Evolutionary conservation across 805 yeast species (phyloP).

Genomic region (Yarrowia deformans): DNA sequence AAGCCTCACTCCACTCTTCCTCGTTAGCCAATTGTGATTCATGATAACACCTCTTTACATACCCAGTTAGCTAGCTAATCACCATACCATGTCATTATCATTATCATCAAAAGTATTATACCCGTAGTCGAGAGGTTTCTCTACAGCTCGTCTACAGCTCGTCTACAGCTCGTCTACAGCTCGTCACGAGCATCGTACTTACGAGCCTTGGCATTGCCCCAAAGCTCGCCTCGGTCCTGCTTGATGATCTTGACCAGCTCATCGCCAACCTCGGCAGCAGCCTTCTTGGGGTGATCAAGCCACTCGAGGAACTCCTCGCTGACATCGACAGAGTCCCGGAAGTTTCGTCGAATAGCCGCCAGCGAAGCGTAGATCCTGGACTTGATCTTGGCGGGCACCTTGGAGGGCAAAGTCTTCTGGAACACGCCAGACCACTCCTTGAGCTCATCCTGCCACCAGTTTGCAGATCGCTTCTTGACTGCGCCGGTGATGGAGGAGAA

Average conservation of each 20-base stretch:
- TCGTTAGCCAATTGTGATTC: not conserved
- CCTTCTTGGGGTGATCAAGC: conserved; percentile 29
- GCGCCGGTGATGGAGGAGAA: conserved; percentile 22
- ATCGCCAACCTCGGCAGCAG: conserved; percentile 14
- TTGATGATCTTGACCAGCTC: not conserved
- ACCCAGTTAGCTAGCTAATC: too few species aligned
- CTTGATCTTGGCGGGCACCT: conserved; percentile 21
- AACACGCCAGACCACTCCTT: conserved; percentile 35
- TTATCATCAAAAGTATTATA: not conserved
- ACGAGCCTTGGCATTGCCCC: conserved; percentile 35
- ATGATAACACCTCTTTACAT: too few species aligned
- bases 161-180: conserved; percentile 39
- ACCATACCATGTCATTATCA: not conserved
- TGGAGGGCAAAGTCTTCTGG: conserved; percentile 22
- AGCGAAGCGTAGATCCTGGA: conserved; percentile 27
- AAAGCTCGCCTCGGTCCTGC: conserved; percentile 22
- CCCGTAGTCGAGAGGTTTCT: not conserved
- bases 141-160: conserved; percentile 39
- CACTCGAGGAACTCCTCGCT: conserved; percentile 28
- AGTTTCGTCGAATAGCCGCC: conserved; percentile 34
- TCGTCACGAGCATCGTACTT: conserved; percentile 33
- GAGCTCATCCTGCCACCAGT: conserved; percentile 36
- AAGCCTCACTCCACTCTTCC: not conserved
- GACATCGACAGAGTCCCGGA: conserved; percentile 22
- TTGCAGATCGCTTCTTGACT: conserved; percentile 23